Conservation (phyloP, 768 basidiomycete species). For the Russula dissimulans region DNA sequence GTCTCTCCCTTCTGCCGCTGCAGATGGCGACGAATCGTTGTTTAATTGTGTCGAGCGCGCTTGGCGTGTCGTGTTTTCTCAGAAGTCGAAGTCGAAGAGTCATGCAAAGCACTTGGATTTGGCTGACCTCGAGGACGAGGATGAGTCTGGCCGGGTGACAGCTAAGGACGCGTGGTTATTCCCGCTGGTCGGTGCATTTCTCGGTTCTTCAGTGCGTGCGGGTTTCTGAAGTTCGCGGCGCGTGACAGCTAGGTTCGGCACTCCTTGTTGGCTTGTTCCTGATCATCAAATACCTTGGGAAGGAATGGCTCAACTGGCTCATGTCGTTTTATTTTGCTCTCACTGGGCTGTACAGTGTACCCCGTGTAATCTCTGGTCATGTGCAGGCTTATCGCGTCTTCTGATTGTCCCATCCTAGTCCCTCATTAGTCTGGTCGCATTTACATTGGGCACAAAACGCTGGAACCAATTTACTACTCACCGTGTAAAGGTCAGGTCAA, state of each 20-base stretch:
- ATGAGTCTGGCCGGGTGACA: conserved; percentile 55
- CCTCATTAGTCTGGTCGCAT: conserved; percentile 41
- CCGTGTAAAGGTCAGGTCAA: conserved; percentile 37
- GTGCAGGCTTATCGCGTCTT: not conserved
- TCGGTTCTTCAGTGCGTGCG: not conserved
- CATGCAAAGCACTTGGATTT: conserved; percentile 30
- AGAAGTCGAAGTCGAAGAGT: conserved; percentile 17
- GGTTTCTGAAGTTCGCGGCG: not conserved
- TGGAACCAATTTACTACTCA: conserved; percentile 48
- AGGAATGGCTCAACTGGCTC: conserved; percentile 75
- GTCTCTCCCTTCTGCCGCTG: conserved; percentile 23
- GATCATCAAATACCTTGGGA: conserved; percentile 66
- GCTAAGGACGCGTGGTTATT: conserved; percentile 66
- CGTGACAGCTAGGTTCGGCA: conserved; percentile 53
- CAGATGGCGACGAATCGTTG: not conserved
- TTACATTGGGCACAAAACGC: conserved; percentile 37
- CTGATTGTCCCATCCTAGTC: conserved; percentile 31
- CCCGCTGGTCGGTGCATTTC: conserved; percentile 47
- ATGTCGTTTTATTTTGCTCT: conserved; percentile 69
- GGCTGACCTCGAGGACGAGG: conserved; percentile 33
- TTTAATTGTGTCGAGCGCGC: not conserved
- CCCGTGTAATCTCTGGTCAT: conserved; percentile 40
- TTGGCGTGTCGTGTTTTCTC: not conserved
- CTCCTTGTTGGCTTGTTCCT: conserved; percentile 60
- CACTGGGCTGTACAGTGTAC: conserved; percentile 55